phyloP scores from a whole-genome alignment of 345 rosid species.

The Gossypium herbaceum region DNA sequence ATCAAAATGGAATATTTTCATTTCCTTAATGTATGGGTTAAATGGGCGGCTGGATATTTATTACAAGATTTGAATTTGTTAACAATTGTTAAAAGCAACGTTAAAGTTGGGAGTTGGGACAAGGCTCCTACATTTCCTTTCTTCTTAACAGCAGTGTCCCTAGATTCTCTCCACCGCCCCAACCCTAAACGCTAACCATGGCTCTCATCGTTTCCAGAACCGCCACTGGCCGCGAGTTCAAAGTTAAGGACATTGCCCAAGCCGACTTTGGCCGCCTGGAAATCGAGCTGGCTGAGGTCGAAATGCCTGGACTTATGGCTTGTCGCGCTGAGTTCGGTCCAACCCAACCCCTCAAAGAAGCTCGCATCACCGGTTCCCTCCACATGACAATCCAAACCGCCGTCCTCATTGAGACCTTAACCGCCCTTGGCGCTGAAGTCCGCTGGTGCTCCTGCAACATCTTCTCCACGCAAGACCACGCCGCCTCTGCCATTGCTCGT shows the following conservation, averaged over 20 bases:
- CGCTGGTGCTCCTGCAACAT: constrained; percentile 98
- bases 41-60: too few species aligned
- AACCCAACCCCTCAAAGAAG: constrained; percentile 76
- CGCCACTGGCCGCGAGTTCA: constrained; percentile 70
- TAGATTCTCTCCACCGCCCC: background rate
- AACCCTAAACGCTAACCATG: constrained; percentile 29
- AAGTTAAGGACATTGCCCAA: constrained; percentile 82
- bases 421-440: constrained; percentile 84
- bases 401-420: constrained; percentile 85
- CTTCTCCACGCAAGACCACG: constrained; percentile 91
- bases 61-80: too few species aligned
- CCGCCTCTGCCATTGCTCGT: constrained; percentile 85
- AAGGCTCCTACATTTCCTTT: background rate
- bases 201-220: constrained; percentile 68
- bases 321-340: constrained; percentile 83
- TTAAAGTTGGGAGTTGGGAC: too few species aligned
- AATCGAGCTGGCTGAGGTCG: constrained; percentile 77
- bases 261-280: constrained; percentile 92
- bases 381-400: constrained; percentile 97
- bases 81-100: too few species aligned
- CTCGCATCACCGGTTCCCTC: constrained; percentile 80
- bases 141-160: background rate
- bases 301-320: constrained; percentile 86
- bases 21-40: too few species aligned
- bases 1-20: too few species aligned